phyloP scores from a whole-genome alignment of 768 basidiomycete genomes.

The Hemileccinum impolitum region DNA sequence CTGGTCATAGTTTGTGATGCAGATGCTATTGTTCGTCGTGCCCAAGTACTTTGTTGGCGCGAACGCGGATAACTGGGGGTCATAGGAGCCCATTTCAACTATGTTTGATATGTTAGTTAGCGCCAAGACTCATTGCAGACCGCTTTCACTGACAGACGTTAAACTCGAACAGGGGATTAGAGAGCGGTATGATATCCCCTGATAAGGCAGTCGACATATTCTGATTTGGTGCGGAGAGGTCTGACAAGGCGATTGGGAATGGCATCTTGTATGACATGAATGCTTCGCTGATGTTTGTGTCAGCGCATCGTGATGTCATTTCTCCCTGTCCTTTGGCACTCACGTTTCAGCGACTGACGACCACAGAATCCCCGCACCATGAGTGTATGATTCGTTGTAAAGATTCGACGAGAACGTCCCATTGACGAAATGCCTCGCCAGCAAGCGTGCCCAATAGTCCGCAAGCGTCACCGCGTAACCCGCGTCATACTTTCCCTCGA shows the following conservation, averaged over 20 bases:
- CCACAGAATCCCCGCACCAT: conserved; percentile 36
- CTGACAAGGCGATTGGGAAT: conserved; percentile 37
- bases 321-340: conserved; percentile 7
- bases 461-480: conserved; percentile 32
- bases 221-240: conserved; percentile 24
- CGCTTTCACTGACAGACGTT: conserved; percentile 28
- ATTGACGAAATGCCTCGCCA: conserved; percentile 39
- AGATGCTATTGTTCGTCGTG: conserved; percentile 30
- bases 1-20: conserved; percentile 37
- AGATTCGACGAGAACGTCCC: conserved; percentile 34
- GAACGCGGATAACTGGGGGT: conserved; percentile 44
- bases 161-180: conserved; percentile 35
- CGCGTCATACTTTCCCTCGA: conserved; percentile 28
- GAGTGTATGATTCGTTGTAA: conserved; percentile 25
- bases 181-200: conserved; percentile 27
- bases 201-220: conserved; percentile 20
- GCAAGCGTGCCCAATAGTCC: conserved; percentile 24
- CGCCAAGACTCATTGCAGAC: background rate
- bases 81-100: conserved; percentile 43
- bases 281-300: conserved; percentile 20
- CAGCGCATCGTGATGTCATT: background rate
- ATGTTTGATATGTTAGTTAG: conserved; percentile 1
- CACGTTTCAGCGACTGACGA: conserved; percentile 33
- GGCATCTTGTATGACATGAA: conserved; percentile 36
- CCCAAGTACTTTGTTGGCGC: conserved; percentile 45